These are phyloP conservation scores for Pythium sukuiense DNA, from an alignment of 352 stramenopile genomes.

Conservation along the genomic window DNA sequence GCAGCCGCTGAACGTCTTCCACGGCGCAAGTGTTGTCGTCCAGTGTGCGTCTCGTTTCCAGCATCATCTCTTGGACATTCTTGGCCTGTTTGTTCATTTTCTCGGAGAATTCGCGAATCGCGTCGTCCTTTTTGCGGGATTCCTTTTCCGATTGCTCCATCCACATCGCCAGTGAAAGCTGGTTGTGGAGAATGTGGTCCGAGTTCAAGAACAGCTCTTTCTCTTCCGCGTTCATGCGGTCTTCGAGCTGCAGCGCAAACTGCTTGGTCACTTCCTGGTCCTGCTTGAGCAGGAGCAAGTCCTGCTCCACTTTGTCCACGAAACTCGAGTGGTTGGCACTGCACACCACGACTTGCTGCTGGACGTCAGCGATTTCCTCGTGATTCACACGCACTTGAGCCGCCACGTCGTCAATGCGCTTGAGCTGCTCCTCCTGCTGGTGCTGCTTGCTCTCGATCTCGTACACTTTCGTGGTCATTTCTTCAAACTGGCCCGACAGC, in stretches of 20 bases:
- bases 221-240: constrained; percentile 80
- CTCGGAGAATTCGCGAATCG: constrained; percentile 75
- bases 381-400: constrained; percentile 43
- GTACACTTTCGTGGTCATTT: constrained; percentile 59
- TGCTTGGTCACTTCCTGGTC: constrained; percentile 79
- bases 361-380: constrained; percentile 52
- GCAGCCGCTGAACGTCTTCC: constrained; percentile 75
- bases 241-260: constrained; percentile 82
- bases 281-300: constrained; percentile 49
- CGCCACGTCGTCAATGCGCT: constrained; percentile 71
- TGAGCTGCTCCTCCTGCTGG: constrained; percentile 65
- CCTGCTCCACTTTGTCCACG: constrained; percentile 48
- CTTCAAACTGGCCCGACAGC: constrained; percentile 72
- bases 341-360: constrained; percentile 48
- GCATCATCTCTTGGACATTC: constrained; percentile 87
- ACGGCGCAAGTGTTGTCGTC: constrained; percentile 86
- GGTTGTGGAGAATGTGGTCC: constrained; percentile 78
- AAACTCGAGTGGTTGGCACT: constrained; percentile 48
- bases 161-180: constrained; percentile 78
- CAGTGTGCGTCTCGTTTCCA: constrained; percentile 74
- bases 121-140: constrained; percentile 66
- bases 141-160: constrained; percentile 77
- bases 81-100: constrained; percentile 81
- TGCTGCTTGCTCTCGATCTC: constrained; percentile 61
- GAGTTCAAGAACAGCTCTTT: constrained; percentile 80